Evolutionary conservation across 495 filamentous ascomycete genomes (phyloP).

Genomic region (Jackrogersella multiformis): DNA sequence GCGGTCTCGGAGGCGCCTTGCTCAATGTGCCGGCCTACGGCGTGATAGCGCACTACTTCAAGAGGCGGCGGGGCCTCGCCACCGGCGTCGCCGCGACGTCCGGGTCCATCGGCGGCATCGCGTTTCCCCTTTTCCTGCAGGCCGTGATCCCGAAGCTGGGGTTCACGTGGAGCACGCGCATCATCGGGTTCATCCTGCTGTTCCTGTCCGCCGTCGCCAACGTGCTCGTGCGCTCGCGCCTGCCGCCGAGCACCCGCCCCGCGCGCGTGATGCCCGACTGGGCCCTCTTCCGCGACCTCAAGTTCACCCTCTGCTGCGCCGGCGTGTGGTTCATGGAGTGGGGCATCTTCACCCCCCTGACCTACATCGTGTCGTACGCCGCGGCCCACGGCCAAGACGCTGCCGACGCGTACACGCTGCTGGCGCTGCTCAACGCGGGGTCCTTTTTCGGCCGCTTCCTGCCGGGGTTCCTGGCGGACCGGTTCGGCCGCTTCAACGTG

Average conservation of each 20-base stretch:
- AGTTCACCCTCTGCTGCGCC: slow-evolving; percentile 62
- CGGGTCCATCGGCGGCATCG: slow-evolving; percentile 68
- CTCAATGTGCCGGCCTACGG: slow-evolving; percentile 68
- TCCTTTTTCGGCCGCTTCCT: slow-evolving; percentile 73
- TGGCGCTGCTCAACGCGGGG: slow-evolving; percentile 66
- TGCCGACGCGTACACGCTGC: slow-evolving; percentile 68
- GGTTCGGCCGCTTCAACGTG: slow-evolving; percentile 61
- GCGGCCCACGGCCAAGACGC: slow-evolving; percentile 58
- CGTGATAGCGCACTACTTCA: slow-evolving; percentile 72
- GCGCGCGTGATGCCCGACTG: slow-evolving; percentile 59
- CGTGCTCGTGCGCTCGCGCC: slow-evolving; percentile 62
- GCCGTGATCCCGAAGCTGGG: slow-evolving; percentile 58
- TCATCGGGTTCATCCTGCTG: slow-evolving; percentile 67
- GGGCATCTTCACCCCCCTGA: slow-evolving; percentile 58
- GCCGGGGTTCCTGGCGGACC: slow-evolving; percentile 75
- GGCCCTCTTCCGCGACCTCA: slow-evolving; percentile 62
- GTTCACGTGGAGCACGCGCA: slow-evolving; percentile 67
- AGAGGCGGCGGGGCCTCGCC: slow-evolving; percentile 65
- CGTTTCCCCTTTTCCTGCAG: slow-evolving; percentile 67
- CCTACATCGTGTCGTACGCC: slow-evolving; percentile 63
- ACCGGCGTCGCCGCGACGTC: slow-evolving; percentile 72
- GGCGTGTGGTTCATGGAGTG: slow-evolving; percentile 66
- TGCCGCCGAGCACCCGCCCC: slow-evolving; percentile 50
- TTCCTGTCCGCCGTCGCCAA: slow-evolving; percentile 63
- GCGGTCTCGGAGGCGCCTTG: slow-evolving; percentile 65